phyloP scores from a whole-genome alignment of 768 basidiomycete species.

The Leucocoprinus sp. region DNA sequence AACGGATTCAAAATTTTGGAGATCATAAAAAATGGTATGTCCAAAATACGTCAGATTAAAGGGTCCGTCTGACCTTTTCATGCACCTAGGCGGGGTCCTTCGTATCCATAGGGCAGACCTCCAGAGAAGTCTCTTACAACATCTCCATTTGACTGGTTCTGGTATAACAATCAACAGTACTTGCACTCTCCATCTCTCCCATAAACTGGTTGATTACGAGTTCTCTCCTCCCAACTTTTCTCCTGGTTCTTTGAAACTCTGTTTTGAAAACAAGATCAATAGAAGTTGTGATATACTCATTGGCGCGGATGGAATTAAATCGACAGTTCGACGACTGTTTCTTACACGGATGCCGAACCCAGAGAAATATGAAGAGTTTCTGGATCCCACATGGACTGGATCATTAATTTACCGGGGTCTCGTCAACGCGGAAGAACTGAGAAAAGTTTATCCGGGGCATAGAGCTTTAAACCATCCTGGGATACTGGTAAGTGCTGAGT shows the following conservation, averaged over 20 bases:
- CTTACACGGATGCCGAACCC: conserved; percentile 4
- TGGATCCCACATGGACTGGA: conserved; percentile 29
- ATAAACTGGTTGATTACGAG: conserved; percentile 36
- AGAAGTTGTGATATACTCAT: conserved; percentile 28
- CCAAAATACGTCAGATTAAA: background rate
- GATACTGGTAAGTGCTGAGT: conserved; percentile 17
- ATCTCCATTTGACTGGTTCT: conserved; percentile 19
- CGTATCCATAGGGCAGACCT: conserved; percentile 37
- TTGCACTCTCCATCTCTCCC: conserved; percentile 24
- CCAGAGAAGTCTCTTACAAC: conserved; percentile 30
- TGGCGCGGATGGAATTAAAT: conserved; percentile 33
- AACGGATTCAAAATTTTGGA: conserved; percentile 23
- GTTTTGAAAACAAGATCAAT: conserved; percentile 20
- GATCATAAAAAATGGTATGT: conserved; percentile 17
- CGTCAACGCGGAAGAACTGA: conserved; percentile 19
- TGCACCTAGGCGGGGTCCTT: conserved; percentile 18
- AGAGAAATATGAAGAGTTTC: conserved; percentile 6
- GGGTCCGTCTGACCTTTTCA: background rate
- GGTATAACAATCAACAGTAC: background rate
- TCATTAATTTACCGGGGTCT: conserved; percentile 27
- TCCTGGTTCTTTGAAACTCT: background rate
- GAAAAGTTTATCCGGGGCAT: conserved; percentile 22
- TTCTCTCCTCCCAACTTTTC: conserved; percentile 16
- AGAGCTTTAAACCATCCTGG: conserved; percentile 10
- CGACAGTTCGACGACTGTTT: conserved; percentile 16